A percentile compares a stretch with the other conserved stretches of the same genome.
Conservation (phyloP, 1,284 basidiomycete species). For the Pyrrhoderma lamaoense region DNA sequence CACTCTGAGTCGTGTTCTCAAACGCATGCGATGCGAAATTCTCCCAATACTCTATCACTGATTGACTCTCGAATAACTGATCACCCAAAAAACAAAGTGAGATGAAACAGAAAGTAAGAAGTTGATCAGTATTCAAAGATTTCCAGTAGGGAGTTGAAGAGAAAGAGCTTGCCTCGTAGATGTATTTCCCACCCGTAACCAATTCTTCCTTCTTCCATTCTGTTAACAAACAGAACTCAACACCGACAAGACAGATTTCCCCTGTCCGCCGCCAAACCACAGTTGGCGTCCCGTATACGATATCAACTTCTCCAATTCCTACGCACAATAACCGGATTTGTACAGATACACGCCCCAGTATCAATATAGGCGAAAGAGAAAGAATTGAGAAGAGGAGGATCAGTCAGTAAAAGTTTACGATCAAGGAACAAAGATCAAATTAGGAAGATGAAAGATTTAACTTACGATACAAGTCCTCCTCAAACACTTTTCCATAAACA, state of each 20-base stretch:
- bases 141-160: neutral
- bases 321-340: no score
- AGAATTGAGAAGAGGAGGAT: no score
- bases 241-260: constrained; percentile 93
- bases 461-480: constrained; percentile 85
- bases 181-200: constrained; percentile 72
- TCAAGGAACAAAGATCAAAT: neutral
- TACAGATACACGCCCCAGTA: no score
- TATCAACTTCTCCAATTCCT: constrained; percentile 96
- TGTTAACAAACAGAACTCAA: constrained; percentile 93
- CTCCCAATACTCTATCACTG: constrained; percentile 92
- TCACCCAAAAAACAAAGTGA: constrained; percentile 5
- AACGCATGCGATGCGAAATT: constrained; percentile 93
- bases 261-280: constrained; percentile 98
- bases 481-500: constrained; percentile 94
- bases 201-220: constrained; percentile 85
- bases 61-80: constrained; percentile 83
- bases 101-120: neutral
- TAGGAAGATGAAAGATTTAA: constrained; percentile 17
- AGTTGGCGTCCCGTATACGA: constrained; percentile 96
- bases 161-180: constrained; percentile 65
- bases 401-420: no score
- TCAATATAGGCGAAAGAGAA: no score
- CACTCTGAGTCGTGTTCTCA: constrained; percentile 91
- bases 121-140: constrained; percentile 9